phyloP scores from a whole-genome alignment of 352 stramenopile species.

The Hyaloperonospora brassicae region DNA sequence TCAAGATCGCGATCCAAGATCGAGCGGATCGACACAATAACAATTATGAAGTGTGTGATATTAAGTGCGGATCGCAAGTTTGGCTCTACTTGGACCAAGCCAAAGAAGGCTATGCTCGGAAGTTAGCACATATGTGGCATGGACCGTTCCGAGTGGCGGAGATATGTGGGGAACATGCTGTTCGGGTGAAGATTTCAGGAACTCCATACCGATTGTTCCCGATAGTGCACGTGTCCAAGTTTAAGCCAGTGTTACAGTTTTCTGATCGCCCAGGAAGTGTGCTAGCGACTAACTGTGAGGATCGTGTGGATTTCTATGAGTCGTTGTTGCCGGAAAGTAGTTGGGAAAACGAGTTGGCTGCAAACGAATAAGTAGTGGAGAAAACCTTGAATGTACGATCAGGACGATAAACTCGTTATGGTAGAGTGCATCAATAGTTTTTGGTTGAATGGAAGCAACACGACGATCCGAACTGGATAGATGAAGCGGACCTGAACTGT shows the following conservation, averaged over 20 bases:
- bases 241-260: conserved; percentile 6
- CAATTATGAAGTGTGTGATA: not conserved
- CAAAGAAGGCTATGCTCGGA: conserved; percentile 12
- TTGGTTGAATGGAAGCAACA: conserved; percentile 11
- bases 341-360: not conserved
- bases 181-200: conserved; percentile 1
- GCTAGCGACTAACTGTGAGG: not conserved
- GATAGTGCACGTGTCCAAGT: conserved; percentile 16
- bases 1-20: not conserved
- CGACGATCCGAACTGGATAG: conserved; percentile 3
- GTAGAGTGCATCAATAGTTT: conserved; percentile 4
- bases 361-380: conserved; percentile 9
- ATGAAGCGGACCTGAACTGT: conserved; percentile 12
- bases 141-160: conserved; percentile 2
- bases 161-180: conserved; percentile 9
- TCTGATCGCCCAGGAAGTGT: not conserved
- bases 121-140: conserved; percentile 18
- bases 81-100: conserved; percentile 4
- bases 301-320: conserved; percentile 21
- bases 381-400: conserved; percentile 2
- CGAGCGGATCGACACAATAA: not conserved
- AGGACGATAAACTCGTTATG: conserved; percentile 3
- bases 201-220: conserved; percentile 15
- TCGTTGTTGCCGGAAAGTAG: conserved; percentile 14
- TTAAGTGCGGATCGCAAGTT: not conserved